phyloP scores from a whole-genome alignment of 129 eudicot genomes.

The Gnaphalium uliginosum region DNA sequence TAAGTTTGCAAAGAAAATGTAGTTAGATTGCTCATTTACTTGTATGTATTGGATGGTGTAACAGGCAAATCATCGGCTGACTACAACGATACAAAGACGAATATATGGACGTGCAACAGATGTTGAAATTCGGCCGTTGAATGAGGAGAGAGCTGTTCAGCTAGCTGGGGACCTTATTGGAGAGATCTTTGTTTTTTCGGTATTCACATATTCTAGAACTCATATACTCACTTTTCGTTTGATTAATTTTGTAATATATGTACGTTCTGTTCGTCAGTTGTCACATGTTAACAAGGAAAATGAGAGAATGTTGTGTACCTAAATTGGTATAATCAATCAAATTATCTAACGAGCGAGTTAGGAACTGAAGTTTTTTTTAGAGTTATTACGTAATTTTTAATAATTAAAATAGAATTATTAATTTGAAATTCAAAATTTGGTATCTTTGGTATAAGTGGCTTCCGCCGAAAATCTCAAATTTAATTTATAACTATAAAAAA shows the following conservation, averaged over 20 bases:
- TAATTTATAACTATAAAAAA: too few relatives aligned
- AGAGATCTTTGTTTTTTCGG: constrained; percentile 85
- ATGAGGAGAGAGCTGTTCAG: constrained; percentile 97
- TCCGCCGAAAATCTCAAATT: too few relatives aligned
- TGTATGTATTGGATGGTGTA: background rate
- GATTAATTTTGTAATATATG: background rate
- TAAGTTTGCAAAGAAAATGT: too few relatives aligned
- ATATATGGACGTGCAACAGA: constrained; percentile 82
- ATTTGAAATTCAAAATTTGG: too few relatives aligned
- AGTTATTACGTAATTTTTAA: too few relatives aligned
- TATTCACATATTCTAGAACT: constrained; percentile 24
- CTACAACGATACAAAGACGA: constrained; percentile 84
- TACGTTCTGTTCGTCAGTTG: background rate
- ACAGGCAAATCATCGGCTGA: constrained; percentile 81
- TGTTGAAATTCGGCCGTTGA: constrained; percentile 83
- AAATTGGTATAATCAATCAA: background rate
- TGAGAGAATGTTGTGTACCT: background rate
- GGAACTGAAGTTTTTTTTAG: too few relatives aligned
- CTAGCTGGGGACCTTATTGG: constrained; percentile 88
- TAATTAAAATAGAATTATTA: too few relatives aligned
- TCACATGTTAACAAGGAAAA: background rate
- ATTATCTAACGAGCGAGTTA: background rate
- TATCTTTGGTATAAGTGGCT: too few relatives aligned
- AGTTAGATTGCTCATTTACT: too few relatives aligned
- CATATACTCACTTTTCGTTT: background rate